Evolutionary conservation across 306 rosid genomes (phyloP).

Genomic region (Prunus persica): Prunus_persica_NCBIv2 NC_034010.1:20620501-20621000

Average conservation of each 20-base stretch:
- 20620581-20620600: background rate
- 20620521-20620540: background rate
- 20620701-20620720: conserved; percentile 82
- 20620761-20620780: conserved; percentile 62
- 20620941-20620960: conserved; percentile 44
- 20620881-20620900: conserved; percentile 72
- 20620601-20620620: background rate
- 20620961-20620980: conserved; percentile 8
- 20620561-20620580: conserved; percentile 5
- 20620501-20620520: background rate
- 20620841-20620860: conserved; percentile 70
- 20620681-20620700: conserved; percentile 70
- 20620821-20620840: conserved; percentile 56
- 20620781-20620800: conserved; percentile 61
- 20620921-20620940: conserved; percentile 51
- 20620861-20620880: conserved; percentile 45
- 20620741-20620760: conserved; percentile 82
- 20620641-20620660: conserved; percentile 43
- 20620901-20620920: conserved; percentile 50
- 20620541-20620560: background rate
- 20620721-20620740: conserved; percentile 71
- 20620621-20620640: background rate
- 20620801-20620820: conserved; percentile 54
- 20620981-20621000: background rate
- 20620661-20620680: conserved; percentile 84